Evolutionary conservation across 148 eudicot species (phyloP).

Genomic region (Chenopodium formosanum): DNA sequence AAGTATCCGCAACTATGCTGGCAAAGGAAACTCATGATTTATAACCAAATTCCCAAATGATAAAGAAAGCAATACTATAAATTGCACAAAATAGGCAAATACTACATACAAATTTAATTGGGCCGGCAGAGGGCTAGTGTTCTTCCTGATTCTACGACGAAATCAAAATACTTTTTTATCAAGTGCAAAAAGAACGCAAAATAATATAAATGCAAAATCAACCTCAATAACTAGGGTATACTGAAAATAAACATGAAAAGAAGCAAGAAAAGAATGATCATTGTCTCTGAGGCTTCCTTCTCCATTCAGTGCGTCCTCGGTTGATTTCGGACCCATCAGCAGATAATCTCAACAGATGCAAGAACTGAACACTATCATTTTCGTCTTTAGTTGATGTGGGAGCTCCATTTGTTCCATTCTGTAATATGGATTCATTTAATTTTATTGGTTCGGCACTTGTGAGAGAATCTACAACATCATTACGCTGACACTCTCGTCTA

Average conservation of each 20-base stretch:
- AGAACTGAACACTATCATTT: constrained; percentile 43
- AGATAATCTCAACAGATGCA: constrained; percentile 78
- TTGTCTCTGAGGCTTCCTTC: constrained; percentile 56
- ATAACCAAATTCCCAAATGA: background rate
- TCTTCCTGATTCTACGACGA: background rate
- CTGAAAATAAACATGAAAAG: background rate
- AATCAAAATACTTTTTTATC: background rate
- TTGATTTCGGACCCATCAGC: constrained; percentile 65
- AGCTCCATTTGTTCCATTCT: constrained; percentile 50
- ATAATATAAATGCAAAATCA: constrained; percentile 10
- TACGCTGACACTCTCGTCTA: constrained; percentile 85
- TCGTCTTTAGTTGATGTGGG: constrained; percentile 32
- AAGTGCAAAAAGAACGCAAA: background rate
- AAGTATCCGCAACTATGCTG: background rate
- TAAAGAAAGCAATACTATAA: background rate
- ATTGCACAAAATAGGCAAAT: background rate
- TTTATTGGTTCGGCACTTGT: constrained; percentile 48
- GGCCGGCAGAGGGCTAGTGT: background rate
- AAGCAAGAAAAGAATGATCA: background rate
- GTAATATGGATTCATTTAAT: constrained; percentile 22
- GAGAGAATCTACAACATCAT: constrained; percentile 78
- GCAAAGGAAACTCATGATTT: background rate
- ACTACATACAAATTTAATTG: constrained; percentile 11
- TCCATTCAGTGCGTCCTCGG: constrained; percentile 86
- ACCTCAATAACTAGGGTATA: background rate